Evolutionary conservation across 1,284 basidiomycete genomes (phyloP).

Genomic region (Anthracocystis panici-leucophaei): DNA sequence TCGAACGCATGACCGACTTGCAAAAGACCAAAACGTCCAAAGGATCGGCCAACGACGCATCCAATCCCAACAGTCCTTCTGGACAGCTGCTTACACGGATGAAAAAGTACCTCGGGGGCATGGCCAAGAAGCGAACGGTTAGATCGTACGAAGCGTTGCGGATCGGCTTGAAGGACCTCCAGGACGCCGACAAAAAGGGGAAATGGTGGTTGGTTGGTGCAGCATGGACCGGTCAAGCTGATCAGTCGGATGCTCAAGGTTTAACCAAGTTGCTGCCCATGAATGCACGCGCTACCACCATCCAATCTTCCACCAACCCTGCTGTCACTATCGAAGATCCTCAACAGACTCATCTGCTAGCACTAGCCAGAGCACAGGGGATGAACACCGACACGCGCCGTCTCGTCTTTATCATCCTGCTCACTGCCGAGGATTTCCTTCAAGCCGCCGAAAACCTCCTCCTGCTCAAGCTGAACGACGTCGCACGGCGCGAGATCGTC

Average conservation of each 20-base stretch:
- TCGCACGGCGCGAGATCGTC: constrained; percentile 93
- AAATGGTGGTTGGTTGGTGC: constrained; percentile 99
- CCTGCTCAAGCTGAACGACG: constrained; percentile 84
- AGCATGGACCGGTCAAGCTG: constrained; percentile 92
- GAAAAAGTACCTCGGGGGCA: constrained; percentile 58
- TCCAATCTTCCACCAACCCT: constrained; percentile 22
- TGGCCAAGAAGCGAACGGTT: constrained; percentile 60
- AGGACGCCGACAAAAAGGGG: constrained; percentile 84
- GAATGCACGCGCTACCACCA: constrained; percentile 23
- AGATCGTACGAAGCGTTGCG: constrained; percentile 56
- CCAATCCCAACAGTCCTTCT: constrained; percentile 23
- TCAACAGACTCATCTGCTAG: constrained; percentile 74
- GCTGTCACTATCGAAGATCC: constrained; percentile 71
- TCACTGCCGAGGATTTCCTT: constrained; percentile 85
- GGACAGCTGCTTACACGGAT: constrained; percentile 48
- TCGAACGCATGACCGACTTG: constrained; percentile 62
- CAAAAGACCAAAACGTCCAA: constrained; percentile 29
- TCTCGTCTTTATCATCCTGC: constrained; percentile 89
- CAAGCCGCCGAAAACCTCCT: constrained; percentile 89
- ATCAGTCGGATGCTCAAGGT: constrained; percentile 75
- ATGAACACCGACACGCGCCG: constrained; percentile 98
- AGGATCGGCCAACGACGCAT: constrained; percentile 11
- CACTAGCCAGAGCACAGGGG: constrained; percentile 89
- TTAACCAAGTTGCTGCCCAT: constrained; percentile 48
- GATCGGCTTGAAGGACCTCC: constrained; percentile 79